A percentile compares a stretch with the other conserved stretches of the same genome.
These are phyloP conservation scores for Chloropicon primus DNA, from an alignment of 139 green algal genomes.

Conservation along the genomic window DNA sequence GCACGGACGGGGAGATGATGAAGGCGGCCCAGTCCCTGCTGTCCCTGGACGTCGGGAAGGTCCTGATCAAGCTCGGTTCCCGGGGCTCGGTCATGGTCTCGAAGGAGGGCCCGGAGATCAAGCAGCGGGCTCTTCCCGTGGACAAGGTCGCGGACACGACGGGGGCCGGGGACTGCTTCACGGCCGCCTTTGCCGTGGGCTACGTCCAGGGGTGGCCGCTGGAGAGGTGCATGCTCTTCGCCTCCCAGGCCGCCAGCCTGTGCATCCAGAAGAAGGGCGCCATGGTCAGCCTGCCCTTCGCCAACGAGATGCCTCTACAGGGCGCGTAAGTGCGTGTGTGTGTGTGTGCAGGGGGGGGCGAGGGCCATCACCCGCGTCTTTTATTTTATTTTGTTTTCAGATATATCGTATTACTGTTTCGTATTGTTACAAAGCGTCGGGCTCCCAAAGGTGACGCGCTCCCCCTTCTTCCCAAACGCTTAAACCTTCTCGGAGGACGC, in stretches of 20 bases:
- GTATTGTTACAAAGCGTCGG: too few species aligned
- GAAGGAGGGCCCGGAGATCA: not conserved
- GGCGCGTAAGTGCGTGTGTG: too few species aligned
- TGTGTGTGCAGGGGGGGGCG: too few species aligned
- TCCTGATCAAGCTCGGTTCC: conserved; percentile 77
- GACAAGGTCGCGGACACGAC: conserved; percentile 66
- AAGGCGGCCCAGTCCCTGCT: conserved; percentile 39
- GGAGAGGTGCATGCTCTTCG: not conserved
- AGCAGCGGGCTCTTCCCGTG: conserved; percentile 24
- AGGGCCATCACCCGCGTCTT: too few species aligned
- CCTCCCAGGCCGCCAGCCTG: not conserved
- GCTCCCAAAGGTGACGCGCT: too few species aligned
- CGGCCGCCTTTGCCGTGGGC: conserved; percentile 64
- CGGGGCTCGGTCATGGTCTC: conserved; percentile 55
- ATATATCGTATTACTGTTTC: too few species aligned
- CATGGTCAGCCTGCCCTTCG: not conserved
- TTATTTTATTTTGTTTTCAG: too few species aligned
- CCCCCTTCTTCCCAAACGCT: too few species aligned
- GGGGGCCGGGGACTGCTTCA: conserved; percentile 88
- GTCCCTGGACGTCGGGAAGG: conserved; percentile 32
- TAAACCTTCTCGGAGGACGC: too few species aligned
- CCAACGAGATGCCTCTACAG: not conserved
- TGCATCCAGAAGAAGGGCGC: not conserved
- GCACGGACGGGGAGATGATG: conserved; percentile 26
- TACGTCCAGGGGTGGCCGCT: conserved; percentile 42